Percentiles rank a stretch among this genome's conserved stretches.
Evolutionary conservation across 23 red algal species (phyloP).

Genomic region (Gracilaria vermiculophylla): DNA sequence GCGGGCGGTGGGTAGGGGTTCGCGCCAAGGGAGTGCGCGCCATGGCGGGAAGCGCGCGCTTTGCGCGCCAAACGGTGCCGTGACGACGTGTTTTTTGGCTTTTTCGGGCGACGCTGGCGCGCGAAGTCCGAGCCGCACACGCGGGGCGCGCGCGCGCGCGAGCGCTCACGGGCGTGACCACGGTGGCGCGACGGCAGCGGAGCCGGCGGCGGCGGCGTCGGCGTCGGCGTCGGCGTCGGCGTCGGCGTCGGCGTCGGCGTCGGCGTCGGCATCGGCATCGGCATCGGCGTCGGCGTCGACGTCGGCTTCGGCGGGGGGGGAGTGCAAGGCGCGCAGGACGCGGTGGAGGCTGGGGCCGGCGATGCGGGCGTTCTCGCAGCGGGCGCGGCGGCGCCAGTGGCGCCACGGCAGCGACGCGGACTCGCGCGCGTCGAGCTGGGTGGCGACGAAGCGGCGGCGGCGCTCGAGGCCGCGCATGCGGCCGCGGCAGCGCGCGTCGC

Average conservation of each 20-base stretch:
- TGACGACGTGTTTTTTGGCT: neutral
- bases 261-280: too few species aligned
- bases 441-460: neutral
- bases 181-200: too few species aligned
- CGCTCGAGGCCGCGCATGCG: neutral
- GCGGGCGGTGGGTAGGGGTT: neutral
- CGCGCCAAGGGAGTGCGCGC: neutral
- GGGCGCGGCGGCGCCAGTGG: neutral
- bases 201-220: too few species aligned
- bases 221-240: too few species aligned
- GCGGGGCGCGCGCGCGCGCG: too few species aligned
- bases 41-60: neutral
- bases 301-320: neutral
- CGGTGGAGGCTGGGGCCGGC: neutral
- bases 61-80: neutral
- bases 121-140: too few species aligned
- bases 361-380: neutral
- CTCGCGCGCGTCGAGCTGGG: neutral
- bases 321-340: neutral
- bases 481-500: neutral
- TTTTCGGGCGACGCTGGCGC: too few species aligned
- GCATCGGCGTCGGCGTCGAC: slow-evolving; percentile 7
- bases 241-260: too few species aligned
- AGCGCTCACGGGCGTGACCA: too few species aligned
- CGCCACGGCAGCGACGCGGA: neutral